phyloP scores from a whole-genome alignment of 176 grass and related monocot genomes.

The Aechmea fasciata region DNA sequence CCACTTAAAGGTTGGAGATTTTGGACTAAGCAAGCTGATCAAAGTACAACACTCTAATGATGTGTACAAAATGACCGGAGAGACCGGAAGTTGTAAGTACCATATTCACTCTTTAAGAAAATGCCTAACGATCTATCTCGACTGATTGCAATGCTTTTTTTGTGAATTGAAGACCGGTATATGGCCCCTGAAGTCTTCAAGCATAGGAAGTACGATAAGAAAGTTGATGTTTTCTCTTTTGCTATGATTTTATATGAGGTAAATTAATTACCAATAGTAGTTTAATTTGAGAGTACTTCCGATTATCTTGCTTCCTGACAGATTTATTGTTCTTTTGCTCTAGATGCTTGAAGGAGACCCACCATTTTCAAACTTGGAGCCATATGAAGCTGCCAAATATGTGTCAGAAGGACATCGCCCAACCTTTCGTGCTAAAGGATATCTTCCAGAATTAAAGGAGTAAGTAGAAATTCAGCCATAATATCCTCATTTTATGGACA shows the following conservation, averaged over 20 bases:
- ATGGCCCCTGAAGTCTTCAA: constrained; percentile 99
- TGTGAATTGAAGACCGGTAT: constrained; percentile 56
- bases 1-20: constrained; percentile 97
- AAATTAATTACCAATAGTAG: constrained; percentile 26
- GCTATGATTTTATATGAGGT: constrained; percentile 99
- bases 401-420: constrained; percentile 81
- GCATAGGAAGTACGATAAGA: constrained; percentile 96
- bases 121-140: constrained; percentile 4
- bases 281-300: neutral
- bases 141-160: constrained; percentile 12
- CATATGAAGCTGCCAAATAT: constrained; percentile 90
- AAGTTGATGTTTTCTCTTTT: constrained; percentile 99
- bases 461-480: constrained; percentile 32
- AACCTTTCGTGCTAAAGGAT: constrained; percentile 55
- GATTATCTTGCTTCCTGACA: neutral
- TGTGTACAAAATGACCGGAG: constrained; percentile 96
- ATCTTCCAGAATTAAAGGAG: constrained; percentile 66
- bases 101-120: neutral
- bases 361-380: constrained; percentile 79
- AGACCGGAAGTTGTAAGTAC: constrained; percentile 96
- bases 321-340: constrained; percentile 15
- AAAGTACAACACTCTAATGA: constrained; percentile 85
- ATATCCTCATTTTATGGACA: neutral
- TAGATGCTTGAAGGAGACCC: constrained; percentile 95
- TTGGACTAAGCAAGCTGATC: constrained; percentile 96